Evolutionary conservation across 257 asterid genomes (phyloP).

Genomic region (Linderniella brevidens): DNA sequence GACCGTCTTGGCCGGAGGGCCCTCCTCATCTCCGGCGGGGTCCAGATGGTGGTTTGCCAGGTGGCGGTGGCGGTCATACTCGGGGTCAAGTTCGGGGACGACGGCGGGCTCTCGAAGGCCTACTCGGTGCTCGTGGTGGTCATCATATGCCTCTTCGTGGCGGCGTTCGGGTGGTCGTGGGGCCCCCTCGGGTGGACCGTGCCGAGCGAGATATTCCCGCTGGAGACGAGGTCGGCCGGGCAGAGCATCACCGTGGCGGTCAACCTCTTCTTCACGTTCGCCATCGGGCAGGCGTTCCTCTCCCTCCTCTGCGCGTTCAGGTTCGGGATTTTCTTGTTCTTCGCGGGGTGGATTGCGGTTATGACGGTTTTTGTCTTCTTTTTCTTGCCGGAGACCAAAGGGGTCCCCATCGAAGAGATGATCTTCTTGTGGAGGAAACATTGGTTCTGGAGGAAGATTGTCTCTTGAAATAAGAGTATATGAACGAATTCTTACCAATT

Average conservation of each 20-base stretch:
- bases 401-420: conserved; percentile 28
- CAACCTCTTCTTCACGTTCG: conserved; percentile 25
- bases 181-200: conserved; percentile 30
- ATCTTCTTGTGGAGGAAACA: conserved; percentile 19
- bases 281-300: conserved; percentile 21
- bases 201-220: conserved; percentile 25
- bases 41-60: conserved; percentile 14
- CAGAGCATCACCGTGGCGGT: conserved; percentile 30
- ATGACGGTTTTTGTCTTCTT: conserved; percentile 23
- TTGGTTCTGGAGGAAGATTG: conserved; percentile 20
- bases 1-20: conserved; percentile 53
- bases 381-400: conserved; percentile 26
- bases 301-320: conserved; percentile 22
- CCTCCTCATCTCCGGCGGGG: conserved; percentile 52
- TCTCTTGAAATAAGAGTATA: background rate
- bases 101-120: conserved; percentile 22
- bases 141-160: conserved; percentile 32
- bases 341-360: conserved; percentile 22
- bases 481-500: too few species aligned
- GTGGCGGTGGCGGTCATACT: conserved; percentile 4
- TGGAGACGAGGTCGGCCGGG: conserved; percentile 22
- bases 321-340: conserved; percentile 27
- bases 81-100: conserved; percentile 33
- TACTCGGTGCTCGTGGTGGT: conserved; percentile 23
- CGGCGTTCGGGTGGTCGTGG: conserved; percentile 44